These are phyloP conservation scores for Agaricus subrufescens DNA, from an alignment of 768 basidiomycete genomes.

Conservation along the genomic window DNA sequence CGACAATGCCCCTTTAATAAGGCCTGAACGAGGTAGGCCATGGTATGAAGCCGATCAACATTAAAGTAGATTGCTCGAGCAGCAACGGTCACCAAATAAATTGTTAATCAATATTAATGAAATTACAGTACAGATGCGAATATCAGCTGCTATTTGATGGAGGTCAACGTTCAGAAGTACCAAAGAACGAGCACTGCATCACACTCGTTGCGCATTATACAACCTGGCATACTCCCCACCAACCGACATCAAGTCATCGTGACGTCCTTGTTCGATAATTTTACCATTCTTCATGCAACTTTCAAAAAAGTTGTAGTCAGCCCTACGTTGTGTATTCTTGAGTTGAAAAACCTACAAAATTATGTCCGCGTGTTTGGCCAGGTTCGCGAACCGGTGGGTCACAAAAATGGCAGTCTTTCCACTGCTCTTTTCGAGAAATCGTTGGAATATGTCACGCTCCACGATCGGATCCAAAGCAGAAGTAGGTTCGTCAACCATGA, in stretches of 20 bases:
- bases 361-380: constrained; percentile 40
- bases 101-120: background rate
- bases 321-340: constrained; percentile 3
- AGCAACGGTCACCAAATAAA: background rate
- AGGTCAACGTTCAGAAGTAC: background rate
- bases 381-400: constrained; percentile 38
- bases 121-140: background rate
- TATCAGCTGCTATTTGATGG: background rate
- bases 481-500: constrained; percentile 50
- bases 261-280: constrained; percentile 29
- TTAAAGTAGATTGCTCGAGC: background rate
- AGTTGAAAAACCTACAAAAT: constrained; percentile 36
- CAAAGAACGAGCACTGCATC: background rate
- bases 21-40: background rate
- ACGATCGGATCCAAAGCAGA: constrained; percentile 44
- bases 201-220: constrained; percentile 22
- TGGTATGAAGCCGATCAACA: constrained; percentile 4
- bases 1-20: constrained; percentile 1
- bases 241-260: constrained; percentile 24
- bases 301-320: background rate
- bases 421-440: constrained; percentile 23
- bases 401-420: constrained; percentile 45
- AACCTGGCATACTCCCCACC: constrained; percentile 28
- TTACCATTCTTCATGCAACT: constrained; percentile 36
- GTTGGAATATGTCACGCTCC: constrained; percentile 38